Conservation (phyloP, 2,329 filamentous ascomycete species). For the Fusarium vanettenii region DNA sequence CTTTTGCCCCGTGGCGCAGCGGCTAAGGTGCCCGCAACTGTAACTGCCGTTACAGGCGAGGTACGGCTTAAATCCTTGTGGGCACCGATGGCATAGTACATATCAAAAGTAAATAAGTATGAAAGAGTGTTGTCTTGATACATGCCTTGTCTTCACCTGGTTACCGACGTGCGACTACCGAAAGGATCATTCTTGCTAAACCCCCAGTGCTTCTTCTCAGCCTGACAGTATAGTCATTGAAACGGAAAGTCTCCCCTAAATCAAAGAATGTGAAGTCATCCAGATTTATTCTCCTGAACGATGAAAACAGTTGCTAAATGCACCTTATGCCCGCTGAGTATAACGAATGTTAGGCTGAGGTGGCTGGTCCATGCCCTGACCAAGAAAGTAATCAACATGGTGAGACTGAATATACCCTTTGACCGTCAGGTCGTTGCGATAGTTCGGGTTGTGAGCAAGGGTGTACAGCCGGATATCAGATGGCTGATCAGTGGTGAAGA, state of each 20-base stretch:
- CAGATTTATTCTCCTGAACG: neutral
- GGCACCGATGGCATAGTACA: no score
- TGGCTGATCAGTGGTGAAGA: slow-evolving; percentile 36
- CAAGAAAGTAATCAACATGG: slow-evolving; percentile 38
- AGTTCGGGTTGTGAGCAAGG: slow-evolving; percentile 40
- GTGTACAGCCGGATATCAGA: slow-evolving; percentile 37
- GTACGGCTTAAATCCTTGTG: no score
- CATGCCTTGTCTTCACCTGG: neutral
- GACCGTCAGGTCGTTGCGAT: slow-evolving; percentile 40
- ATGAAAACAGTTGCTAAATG: neutral
- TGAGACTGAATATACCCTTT: slow-evolving; percentile 41
- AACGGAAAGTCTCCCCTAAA: neutral
- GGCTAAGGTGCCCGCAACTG: no score
- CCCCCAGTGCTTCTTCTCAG: neutral
- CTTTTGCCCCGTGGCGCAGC: no score
- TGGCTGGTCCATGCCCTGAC: slow-evolving; percentile 28
- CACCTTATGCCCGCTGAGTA: neutral
- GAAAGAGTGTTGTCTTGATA: neutral
- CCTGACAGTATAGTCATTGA: neutral
- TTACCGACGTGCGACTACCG: neutral
- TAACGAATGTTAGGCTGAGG: slow-evolving; percentile 25
- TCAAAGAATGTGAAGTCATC: neutral
- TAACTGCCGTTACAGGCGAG: no score
- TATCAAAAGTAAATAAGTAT: neutral
- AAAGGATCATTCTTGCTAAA: neutral